Evolutionary conservation across 2,329 filamentous ascomycete genomes (phyloP), one percentile per base, ranked within the genome.

Genomic region (Epichloe uncinata): DNA sequence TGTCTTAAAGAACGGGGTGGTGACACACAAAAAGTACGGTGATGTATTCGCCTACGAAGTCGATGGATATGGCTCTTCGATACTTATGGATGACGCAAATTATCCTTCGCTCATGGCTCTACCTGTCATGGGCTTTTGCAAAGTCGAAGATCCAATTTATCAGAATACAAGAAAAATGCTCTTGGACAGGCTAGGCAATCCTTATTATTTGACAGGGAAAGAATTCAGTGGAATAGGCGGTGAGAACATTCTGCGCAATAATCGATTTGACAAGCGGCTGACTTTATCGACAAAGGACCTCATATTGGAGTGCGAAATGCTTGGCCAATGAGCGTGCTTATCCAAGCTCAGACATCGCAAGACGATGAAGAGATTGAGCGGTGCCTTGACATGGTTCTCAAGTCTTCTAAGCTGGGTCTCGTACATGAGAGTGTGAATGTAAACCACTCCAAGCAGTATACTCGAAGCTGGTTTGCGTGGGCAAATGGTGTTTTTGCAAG

Each of bases 391-490:
- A 65, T 84, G 34, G 93, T 98, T 38, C 80, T 93, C 52, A 75
- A 80, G 53, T 85, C 85, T 1, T 85, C 85, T 53, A 75, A 73
- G 48, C 73, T 94, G 9, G 93, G 93, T 0, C 69, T 98, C 45
- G 75, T 98, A 2, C 91, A 98, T 60, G 93, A 98, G 70, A 95
- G 87, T 59, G 81, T 98, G 40, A 81, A 95, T 60, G 91, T 97
- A 5, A 82, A 91, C 53, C 62, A 67, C 40, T 58, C 70, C 2
- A 53, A 56, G n/a, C 69, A 72, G 20, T 97, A 93, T 65, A 96
- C 91, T 2, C 75, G 89, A 55, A 88, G 85, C 61, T 97, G 91
- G 91, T 97, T 97, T 65, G 88, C 91, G 2, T 97, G 90, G 93
- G 93, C 93, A 11, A 98, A 98, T 58, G 93, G 88, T 1, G 88